These are phyloP conservation scores for Eimeria sp. DNA, from an alignment of 169 alveolate species.

Conservation along the genomic window DNA sequence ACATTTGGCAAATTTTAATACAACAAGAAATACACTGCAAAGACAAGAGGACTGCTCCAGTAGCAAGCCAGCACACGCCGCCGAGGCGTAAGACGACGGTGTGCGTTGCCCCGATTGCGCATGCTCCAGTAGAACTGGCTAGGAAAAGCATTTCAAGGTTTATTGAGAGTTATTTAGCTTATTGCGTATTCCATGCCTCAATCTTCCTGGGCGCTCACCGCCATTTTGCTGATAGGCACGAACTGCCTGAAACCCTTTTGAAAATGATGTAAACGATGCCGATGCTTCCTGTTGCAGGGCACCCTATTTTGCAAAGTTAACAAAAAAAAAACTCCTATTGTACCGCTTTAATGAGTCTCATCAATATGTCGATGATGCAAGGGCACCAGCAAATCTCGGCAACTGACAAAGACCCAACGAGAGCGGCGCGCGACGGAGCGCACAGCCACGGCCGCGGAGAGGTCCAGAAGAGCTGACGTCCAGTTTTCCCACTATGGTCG, in stretches of 20 bases:
- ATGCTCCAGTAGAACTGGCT: background rate
- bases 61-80: background rate
- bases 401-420: slow-evolving; percentile 2
- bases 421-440: slow-evolving; percentile 22
- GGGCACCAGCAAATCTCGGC: background rate
- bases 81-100: background rate
- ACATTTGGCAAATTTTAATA: background rate
- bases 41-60: background rate
- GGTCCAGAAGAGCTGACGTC: background rate
- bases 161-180: background rate
- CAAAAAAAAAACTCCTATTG: background rate
- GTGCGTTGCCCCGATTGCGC: background rate
- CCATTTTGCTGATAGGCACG: slow-evolving; percentile 6
- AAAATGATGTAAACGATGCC: background rate
- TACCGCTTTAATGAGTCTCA: background rate
- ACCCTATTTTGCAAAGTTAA: background rate
- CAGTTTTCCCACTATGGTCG: background rate
- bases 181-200: background rate
- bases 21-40: background rate
- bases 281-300: background rate
- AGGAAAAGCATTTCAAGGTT: background rate
- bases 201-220: slow-evolving; percentile 29
- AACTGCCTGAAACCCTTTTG: background rate
- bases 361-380: background rate
- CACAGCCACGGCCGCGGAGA: background rate